Base-by-base conservation (phyloP, 2,329 filamentous ascomycete genomes). In the Tolypocladium pustulatum region DNA sequence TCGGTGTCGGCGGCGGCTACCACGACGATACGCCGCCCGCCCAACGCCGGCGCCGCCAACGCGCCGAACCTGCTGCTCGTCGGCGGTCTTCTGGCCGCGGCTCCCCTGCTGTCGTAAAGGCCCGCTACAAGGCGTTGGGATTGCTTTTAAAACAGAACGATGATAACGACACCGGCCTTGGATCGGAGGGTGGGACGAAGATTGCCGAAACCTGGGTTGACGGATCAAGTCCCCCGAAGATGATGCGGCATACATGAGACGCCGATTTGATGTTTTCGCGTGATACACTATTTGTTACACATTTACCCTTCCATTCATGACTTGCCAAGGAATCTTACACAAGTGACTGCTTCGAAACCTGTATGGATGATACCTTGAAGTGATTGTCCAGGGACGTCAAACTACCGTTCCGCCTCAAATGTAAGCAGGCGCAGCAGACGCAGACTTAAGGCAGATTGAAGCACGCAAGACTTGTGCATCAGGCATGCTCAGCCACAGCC, bases 41-140 rank as follows among this genome's bases (percentile, higher is more conserved):
- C 43, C 46, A 57, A 46, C 25, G 59, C 64, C 54, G 67, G 66
- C 15, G 56, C 53, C 10, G 51, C 61, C 55, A 57, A 57, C 25
- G 46, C 63, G 27, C 67, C 68, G 6, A 64, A 53, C 54, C 53
- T 64, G 22, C 51, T 64, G n/a, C 38, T 70, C 30, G 57, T 63
- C 25, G 66, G 65, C 15, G 49, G 20, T 2, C 58, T 67, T 12
- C 15, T 69, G 15, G 68, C 60, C 9, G 52, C 68, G 3, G 34
- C 65, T 34, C 67, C 67, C 55, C 60, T 70, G 27, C 13, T 69
- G 49, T 61, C 69, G n/a, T 70, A 61, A 64, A 20, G 27, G 15
- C 6, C 4, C 12, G 30, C 30, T 34, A 2, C 10, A 9, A 20
- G 32, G 9, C 32, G 4, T 4, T 30, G 25, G 12, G 9, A 12